Base-by-base conservation (phyloP, 192 early-diverging fungal species). In the Chytriomyces sp. region DNA sequence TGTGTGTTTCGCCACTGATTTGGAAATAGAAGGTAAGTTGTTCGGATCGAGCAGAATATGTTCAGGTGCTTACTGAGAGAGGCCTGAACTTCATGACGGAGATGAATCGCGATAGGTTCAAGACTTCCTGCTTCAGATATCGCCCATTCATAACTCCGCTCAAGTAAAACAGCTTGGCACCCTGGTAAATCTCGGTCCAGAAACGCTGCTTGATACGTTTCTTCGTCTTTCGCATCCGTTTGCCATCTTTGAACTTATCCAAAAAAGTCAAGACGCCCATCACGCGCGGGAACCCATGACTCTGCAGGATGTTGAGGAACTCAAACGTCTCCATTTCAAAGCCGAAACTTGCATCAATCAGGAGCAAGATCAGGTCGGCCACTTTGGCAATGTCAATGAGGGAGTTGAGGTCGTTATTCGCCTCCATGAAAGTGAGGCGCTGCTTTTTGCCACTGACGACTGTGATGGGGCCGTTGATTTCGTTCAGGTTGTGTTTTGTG, bases 261-360 rank as follows among this genome's bases (percentile, higher is more conserved):
- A 99, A 75, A 76, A 96, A 94, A 31, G 98, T 99, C 62, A 99
- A 81, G 25, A 99, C 93, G 31, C 98, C 98, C 94, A 99, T 97
- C 28, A 99, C 91, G 61, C 93, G 93, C 10, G 95, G 94, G 82
- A 99, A 96, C 7, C 98, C 98, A 61, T 99, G 98, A 17, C 89
- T 90, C 78, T 99, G 98, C 33, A 98, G 79, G 64, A 99, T 88
- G 79, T 99, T 99, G 33, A 99, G 84, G 76, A 96, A 99, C 84
- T 99, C 98, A 67, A 99, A 99, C 3, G 98, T 99, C 86, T 99
- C 98, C 98, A 99, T 99, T 80, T 99, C 98, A 81, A 99, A 95
- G 41, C 98, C 98, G 81, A 93, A 98, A 76, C 92, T 94, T 10
- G 96, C 98, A 73, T 99, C 98, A 59, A 99, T 93, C 71, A 93